Percentiles rank a stretch among this genome's conserved stretches.
Conservation (phyloP, 2,329 filamentous ascomycete species). For the Pyrenophora teres region DNA sequence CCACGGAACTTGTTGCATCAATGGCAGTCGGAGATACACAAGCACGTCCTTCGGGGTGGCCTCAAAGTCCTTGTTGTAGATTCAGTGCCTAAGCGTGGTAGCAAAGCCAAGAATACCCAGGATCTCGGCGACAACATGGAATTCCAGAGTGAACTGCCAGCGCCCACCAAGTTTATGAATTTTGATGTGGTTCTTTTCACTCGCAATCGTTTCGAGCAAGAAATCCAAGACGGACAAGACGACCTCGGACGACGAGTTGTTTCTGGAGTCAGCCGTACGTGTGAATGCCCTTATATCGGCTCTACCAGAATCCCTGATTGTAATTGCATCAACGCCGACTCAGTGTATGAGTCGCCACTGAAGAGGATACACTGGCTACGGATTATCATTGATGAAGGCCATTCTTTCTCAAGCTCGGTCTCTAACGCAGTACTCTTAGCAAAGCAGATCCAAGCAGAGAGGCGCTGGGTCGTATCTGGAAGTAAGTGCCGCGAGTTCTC, state of each 20-base stretch:
- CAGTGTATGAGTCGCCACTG: conserved; percentile 64
- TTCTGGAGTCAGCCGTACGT: conserved; percentile 29
- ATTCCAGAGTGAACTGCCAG: conserved; percentile 59
- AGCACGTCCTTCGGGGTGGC: conserved; percentile 67
- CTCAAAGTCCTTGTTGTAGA: conserved; percentile 69
- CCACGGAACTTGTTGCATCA: conserved; percentile 83
- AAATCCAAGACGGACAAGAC: conserved; percentile 60
- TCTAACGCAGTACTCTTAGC: conserved; percentile 63
- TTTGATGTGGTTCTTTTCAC: conserved; percentile 83
- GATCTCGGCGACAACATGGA: conserved; percentile 25
- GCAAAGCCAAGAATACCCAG: conserved; percentile 16
- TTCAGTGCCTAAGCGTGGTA: conserved; percentile 26
- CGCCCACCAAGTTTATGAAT: conserved; percentile 60
- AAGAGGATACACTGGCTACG: conserved; percentile 80
- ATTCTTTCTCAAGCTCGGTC: conserved; percentile 73
- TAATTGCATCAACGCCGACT: conserved; percentile 49
- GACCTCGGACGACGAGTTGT: conserved; percentile 48
- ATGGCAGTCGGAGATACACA: conserved; percentile 79
- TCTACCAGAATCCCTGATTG: conserved; percentile 52
- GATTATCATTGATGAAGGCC: conserved; percentile 90
- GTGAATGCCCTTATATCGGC: conserved; percentile 51
- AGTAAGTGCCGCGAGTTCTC: conserved; percentile 47
- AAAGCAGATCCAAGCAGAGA: conserved; percentile 63
- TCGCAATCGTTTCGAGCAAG: conserved; percentile 71
- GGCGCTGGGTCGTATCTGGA: conserved; percentile 87